Evolutionary conservation across 2,329 filamentous ascomycete species (phyloP).

Genomic region (Ophiostoma australiae): DNA sequence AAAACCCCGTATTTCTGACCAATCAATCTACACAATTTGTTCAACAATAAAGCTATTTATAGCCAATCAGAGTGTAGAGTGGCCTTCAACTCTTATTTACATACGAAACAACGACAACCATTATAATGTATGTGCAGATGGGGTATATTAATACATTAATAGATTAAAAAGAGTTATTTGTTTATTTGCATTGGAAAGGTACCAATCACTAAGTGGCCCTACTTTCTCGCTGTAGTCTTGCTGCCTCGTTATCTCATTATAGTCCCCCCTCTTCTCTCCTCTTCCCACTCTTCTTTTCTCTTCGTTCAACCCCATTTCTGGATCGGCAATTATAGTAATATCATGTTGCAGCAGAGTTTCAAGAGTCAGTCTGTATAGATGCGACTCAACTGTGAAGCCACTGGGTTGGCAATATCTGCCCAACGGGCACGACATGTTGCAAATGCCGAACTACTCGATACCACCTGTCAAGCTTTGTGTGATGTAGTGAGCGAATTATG

Average conservation of each 20-base stretch:
- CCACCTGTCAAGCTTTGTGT: not conserved
- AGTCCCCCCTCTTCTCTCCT: no score
- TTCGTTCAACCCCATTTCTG: no score
- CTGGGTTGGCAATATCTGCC: not conserved
- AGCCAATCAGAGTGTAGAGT: not conserved
- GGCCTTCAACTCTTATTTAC: not conserved
- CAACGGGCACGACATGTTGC: not conserved
- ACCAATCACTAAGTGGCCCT: no score
- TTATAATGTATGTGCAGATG: not conserved
- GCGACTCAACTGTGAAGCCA: not conserved
- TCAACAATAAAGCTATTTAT: not conserved
- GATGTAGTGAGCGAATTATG: not conserved
- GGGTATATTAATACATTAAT: no score
- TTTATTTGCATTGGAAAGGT: no score
- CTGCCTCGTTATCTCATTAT: no score
- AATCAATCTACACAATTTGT: conserved; percentile 5
- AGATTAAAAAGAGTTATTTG: no score
- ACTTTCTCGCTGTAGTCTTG: no score
- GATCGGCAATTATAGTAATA: no score
- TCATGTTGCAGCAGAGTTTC: no score
- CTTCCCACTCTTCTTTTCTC: no score
- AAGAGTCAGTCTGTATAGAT: not conserved
- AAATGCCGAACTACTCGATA: conserved; percentile 9
- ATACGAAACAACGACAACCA: not conserved
- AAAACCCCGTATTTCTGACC: not conserved